Conservation (phyloP, 2,329 filamentous ascomycete genomes). For the Bipolaris victoriae region DNA sequence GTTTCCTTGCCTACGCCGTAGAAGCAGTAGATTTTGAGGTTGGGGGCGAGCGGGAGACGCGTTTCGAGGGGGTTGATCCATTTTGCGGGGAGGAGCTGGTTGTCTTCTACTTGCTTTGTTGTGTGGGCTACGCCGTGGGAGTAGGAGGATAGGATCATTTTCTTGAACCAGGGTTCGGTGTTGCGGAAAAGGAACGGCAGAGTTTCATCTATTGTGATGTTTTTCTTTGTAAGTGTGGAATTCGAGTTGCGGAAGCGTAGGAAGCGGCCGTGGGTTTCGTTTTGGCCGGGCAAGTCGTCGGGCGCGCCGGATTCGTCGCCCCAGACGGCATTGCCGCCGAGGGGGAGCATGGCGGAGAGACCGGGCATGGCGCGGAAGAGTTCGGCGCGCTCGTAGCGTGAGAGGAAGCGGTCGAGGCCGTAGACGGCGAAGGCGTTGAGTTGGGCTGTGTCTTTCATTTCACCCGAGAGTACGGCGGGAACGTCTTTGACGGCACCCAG, state of each 20-base stretch:
- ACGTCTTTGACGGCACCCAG: slow-evolving; percentile 90
- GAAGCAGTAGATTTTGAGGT: slow-evolving; percentile 95
- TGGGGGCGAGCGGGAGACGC: slow-evolving; percentile 82
- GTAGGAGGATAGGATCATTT: slow-evolving; percentile 75
- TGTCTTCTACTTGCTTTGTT: slow-evolving; percentile 74
- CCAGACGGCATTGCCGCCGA: slow-evolving; percentile 95
- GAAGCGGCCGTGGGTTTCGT: slow-evolving; percentile 77
- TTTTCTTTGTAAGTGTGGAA: slow-evolving; percentile 59
- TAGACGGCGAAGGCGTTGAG: slow-evolving; percentile 96
- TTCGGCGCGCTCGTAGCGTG: slow-evolving; percentile 86
- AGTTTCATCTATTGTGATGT: slow-evolving; percentile 81
- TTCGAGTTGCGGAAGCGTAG: slow-evolving; percentile 78
- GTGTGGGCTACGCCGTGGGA: slow-evolving; percentile 89
- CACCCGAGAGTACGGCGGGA: slow-evolving; percentile 87
- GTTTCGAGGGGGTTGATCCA: slow-evolving; percentile 97
- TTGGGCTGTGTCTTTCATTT: slow-evolving; percentile 98
- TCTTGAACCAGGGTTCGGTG: slow-evolving; percentile 83
- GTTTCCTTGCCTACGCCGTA: slow-evolving; percentile 95
- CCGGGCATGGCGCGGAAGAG: slow-evolving; percentile 97
- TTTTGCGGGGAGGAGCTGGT: slow-evolving; percentile 63
- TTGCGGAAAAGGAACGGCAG: slow-evolving; percentile 78
- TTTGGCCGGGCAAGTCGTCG: slow-evolving; percentile 78
- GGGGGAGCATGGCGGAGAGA: slow-evolving; percentile 93
- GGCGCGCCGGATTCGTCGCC: slow-evolving; percentile 86
- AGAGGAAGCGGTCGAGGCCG: slow-evolving; percentile 93